Evolutionary conservation across 2,329 filamentous ascomycete species (phyloP).

Genomic region (Aspergillus viridinutans): DNA sequence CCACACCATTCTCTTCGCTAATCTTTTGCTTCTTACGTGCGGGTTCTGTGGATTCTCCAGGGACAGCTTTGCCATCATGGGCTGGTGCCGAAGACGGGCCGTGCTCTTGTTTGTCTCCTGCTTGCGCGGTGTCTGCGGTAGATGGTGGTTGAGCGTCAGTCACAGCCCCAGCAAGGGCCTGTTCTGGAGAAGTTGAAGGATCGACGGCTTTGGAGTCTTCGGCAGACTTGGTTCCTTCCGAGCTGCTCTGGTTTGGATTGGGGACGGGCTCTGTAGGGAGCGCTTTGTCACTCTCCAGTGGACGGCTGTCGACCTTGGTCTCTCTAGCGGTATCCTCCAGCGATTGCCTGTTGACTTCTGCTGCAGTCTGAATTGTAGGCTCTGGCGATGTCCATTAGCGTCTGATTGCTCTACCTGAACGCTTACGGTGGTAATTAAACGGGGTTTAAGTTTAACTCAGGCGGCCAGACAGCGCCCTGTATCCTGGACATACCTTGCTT

Average conservation of each 20-base stretch:
- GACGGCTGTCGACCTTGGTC: conserved; percentile 5
- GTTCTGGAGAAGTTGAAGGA: conserved; percentile 6
- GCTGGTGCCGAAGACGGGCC: conserved; percentile 7
- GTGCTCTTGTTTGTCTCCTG: conserved; percentile 24
- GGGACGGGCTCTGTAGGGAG: background rate
- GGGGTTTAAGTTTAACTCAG: background rate
- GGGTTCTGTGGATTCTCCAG: conserved; percentile 18
- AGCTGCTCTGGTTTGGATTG: conserved; percentile 3
- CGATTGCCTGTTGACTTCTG: conserved; percentile 2
- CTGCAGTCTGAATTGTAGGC: conserved; percentile 5
- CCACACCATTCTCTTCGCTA: conserved; percentile 3
- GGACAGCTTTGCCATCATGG: conserved; percentile 7
- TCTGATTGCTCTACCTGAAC: background rate
- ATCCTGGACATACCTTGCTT: conserved; percentile 22
- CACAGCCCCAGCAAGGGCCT: conserved; percentile 1
- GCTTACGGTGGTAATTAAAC: background rate
- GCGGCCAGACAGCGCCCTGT: background rate
- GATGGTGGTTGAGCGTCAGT: background rate
- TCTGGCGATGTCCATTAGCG: conserved; percentile 8
- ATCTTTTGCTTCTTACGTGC: conserved; percentile 36
- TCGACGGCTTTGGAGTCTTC: conserved; percentile 9
- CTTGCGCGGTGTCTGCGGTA: conserved; percentile 8
- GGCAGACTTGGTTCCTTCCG: conserved; percentile 2
- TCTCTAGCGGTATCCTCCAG: conserved; percentile 1
- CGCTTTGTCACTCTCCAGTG: background rate